These are phyloP conservation scores for Hevea brasiliensis DNA, from an alignment of 345 rosid species.

Conservation along the genomic window DNA sequence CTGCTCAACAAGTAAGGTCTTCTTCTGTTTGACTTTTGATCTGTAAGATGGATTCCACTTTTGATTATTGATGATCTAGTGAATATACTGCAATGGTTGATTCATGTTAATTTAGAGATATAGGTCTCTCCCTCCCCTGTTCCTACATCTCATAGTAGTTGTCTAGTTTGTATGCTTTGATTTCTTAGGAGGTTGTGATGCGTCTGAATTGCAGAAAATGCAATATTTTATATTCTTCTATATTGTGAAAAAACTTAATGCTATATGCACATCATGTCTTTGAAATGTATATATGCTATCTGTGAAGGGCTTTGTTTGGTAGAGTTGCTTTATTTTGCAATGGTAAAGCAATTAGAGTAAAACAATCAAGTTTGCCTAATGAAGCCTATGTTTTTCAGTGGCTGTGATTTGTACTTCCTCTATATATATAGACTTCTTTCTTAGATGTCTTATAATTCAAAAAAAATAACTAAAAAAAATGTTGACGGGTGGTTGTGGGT, in stretches of 20 bases:
- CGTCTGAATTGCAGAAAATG: neutral
- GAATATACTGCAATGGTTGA: neutral
- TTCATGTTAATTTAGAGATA: neutral
- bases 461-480: too few species aligned
- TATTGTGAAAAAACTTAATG: neutral
- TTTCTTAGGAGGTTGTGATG: neutral
- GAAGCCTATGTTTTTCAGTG: neutral
- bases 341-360: too few species aligned
- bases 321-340: neutral
- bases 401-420: neutral
- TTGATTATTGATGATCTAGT: slow-evolving; percentile 1
- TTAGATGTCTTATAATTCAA: too few species aligned
- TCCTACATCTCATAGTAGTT: neutral
- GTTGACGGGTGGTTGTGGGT: neutral
- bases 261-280: neutral
- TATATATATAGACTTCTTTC: neutral
- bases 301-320: neutral
- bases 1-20: slow-evolving; percentile 81
- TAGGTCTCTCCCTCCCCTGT: neutral
- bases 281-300: too few species aligned
- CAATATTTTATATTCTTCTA: neutral
- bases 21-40: slow-evolving; percentile 15
- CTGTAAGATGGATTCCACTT: neutral
- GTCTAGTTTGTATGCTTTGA: neutral
- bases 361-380: neutral